phyloP scores from a whole-genome alignment of 1,284 basidiomycete species.

The Cerrena zonata region DNA sequence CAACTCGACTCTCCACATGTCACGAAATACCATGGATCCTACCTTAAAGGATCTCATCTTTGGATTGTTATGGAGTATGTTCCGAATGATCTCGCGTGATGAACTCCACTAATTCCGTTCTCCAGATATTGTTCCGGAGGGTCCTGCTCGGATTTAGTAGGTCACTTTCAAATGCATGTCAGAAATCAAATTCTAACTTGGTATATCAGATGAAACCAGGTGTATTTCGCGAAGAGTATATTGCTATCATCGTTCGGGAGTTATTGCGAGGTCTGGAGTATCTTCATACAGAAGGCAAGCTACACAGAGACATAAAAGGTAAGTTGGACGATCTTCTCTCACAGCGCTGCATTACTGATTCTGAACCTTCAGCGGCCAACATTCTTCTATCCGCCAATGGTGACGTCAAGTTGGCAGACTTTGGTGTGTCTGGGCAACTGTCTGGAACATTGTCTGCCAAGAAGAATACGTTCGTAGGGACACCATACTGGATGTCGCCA shows the following conservation, averaged over 20 bases:
- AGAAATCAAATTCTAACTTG: constrained; percentile 12
- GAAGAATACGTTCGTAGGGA: constrained; percentile 98
- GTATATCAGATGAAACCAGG: constrained; percentile 89
- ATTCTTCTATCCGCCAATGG: constrained; percentile 89
- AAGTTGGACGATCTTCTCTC: constrained; percentile 12
- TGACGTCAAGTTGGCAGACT: constrained; percentile 98
- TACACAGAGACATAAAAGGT: constrained; percentile 99
- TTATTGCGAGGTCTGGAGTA: constrained; percentile 90
- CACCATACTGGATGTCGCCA: constrained; percentile 98
- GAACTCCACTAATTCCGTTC: constrained; percentile 6
- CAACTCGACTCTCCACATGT: constrained; percentile 94
- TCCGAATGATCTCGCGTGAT: constrained; percentile 8
- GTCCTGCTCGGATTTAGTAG: constrained; percentile 78
- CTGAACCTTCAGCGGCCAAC: constrained; percentile 70
- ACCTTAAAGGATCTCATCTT: constrained; percentile 87
- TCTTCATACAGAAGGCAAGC: constrained; percentile 90
- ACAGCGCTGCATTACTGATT: background rate
- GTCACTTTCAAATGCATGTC: constrained; percentile 18
- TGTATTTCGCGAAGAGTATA: constrained; percentile 95
- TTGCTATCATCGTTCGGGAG: constrained; percentile 93
- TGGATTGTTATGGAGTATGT: constrained; percentile 99
- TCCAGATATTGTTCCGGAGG: constrained; percentile 78
- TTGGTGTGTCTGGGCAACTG: constrained; percentile 97
- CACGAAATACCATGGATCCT: constrained; percentile 96
- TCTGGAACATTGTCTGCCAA: constrained; percentile 93